Evolutionary conservation across 257 asterid species (phyloP), one percentile per base, ranked within the genome.

Genomic region (Penstemon eatonii): DNA sequence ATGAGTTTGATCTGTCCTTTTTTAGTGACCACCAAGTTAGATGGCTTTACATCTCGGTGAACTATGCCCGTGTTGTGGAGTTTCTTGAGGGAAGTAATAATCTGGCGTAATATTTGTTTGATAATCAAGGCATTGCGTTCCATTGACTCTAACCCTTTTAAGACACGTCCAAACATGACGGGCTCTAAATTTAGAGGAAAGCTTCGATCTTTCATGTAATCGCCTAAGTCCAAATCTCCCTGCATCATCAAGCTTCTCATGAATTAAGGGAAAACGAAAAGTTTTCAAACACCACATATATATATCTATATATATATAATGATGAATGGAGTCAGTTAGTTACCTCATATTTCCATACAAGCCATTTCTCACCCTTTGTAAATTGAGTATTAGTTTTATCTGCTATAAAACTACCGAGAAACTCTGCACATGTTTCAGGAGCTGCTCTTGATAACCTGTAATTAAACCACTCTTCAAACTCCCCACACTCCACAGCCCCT

Each of bases 301-400:
- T 8, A 19, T 44, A 18, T 5, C 9, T 45, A 8, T 13, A n/a
- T 9, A 18, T 39, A 33, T n/a, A 5, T 15, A 15, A 41, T 40
- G 47, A 15, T 10, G 15, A 40, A 6, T 10, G 38, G 12, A 40
- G 49, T 62, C 8, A 72, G 79, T 62, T 11, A 72, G 79, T 81
- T 83, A 92, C 96, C 97, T 93, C 99, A 53, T 88, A 90, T 77
- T 87, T 90, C 97, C 97, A 93, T 64, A 90, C 96, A 39, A 93
- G 99, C 99, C 99, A 93, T 87, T 93, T 93, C 97, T 93, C 96
- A 67, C 97, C 96, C 97, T 93, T 93, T 5, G 80, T 80, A 40
- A 75, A 90, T 44, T 78, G 82, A 49, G 85, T 78, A 67, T 80
- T 77, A 59, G 96, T 94, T 83, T 76, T 85, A 68, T 90, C 97